A percentile compares a stretch with the other conserved stretches of the same genome.
Evolutionary conservation across 1,139 yeast genomes (phyloP).

Genomic region (Geotrichum cucujoidarum): DNA sequence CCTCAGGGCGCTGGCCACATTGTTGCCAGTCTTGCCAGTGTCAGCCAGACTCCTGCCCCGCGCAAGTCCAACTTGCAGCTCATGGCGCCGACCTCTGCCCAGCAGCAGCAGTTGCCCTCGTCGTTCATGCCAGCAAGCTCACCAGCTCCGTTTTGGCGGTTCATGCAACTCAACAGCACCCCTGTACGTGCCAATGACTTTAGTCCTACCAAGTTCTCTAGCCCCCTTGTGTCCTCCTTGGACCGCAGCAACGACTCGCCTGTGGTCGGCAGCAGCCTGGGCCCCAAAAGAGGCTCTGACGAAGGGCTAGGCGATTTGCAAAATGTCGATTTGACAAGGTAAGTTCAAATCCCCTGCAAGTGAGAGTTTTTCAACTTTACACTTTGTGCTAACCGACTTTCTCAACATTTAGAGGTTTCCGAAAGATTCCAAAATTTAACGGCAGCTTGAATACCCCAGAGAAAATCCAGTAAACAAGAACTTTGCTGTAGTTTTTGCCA

Average conservation of each 20-base stretch:
- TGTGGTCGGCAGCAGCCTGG: background rate
- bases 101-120: constrained; percentile 38
- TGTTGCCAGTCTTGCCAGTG: constrained; percentile 4
- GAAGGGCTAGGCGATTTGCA: constrained; percentile 42
- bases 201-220: constrained; percentile 34
- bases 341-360: too few relatives aligned
- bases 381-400: background rate
- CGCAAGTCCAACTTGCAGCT: constrained; percentile 30
- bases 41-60: constrained; percentile 29
- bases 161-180: constrained; percentile 39
- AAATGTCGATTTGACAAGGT: constrained; percentile 43
- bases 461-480: constrained; percentile 18
- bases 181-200: constrained; percentile 32
- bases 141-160: constrained; percentile 43
- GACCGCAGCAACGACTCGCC: constrained; percentile 7
- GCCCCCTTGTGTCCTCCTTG: constrained; percentile 29
- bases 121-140: constrained; percentile 41
- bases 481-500: background rate
- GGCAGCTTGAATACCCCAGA: constrained; percentile 20
- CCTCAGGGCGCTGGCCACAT: constrained; percentile 1
- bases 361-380: too few relatives aligned
- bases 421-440: constrained; percentile 14
- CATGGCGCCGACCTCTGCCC: constrained; percentile 41
- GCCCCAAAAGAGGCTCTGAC: constrained; percentile 15
- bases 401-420: constrained; percentile 8